These are phyloP conservation scores for Paecilomyces dactylethromorphus DNA, from an alignment of 2,329 filamentous ascomycete genomes.

Conservation along the genomic window DNA sequence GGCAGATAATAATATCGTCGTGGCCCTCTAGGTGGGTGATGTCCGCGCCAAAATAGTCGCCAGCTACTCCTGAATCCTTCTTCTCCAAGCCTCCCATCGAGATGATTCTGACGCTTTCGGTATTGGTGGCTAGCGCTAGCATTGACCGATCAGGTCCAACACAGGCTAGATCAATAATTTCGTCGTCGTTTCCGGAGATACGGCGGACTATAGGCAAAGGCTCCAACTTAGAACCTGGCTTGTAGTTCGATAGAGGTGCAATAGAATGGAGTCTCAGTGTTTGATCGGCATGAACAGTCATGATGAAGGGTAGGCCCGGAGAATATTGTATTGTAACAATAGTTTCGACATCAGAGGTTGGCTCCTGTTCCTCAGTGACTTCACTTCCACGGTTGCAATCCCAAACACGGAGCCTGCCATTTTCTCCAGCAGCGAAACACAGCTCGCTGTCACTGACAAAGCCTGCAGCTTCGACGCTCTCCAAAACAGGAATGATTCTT, in stretches of 20 bases:
- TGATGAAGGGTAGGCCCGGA: slow-evolving; percentile 59
- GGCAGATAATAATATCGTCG: slow-evolving; percentile 88
- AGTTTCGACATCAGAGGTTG: slow-evolving; percentile 53
- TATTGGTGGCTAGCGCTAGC: slow-evolving; percentile 87
- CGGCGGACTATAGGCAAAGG: slow-evolving; percentile 60
- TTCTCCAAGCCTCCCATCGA: slow-evolving; percentile 49
- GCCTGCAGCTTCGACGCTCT: slow-evolving; percentile 76
- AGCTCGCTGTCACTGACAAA: slow-evolving; percentile 66
- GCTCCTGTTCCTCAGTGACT: slow-evolving; percentile 66
- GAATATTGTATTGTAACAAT: slow-evolving; percentile 68
- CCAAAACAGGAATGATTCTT: slow-evolving; percentile 74
- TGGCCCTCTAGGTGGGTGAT: slow-evolving; percentile 81
- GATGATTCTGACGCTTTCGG: slow-evolving; percentile 84
- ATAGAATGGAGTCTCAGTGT: slow-evolving; percentile 69
- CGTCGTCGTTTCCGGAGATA: slow-evolving; percentile 94
- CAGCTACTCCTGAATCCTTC: slow-evolving; percentile 22
- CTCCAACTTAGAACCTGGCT: slow-evolving; percentile 43
- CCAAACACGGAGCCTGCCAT: slow-evolving; percentile 79
- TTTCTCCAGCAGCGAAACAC: slow-evolving; percentile 79
- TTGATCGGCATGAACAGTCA: slow-evolving; percentile 84
- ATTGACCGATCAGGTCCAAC: slow-evolving; percentile 72
- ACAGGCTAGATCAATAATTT: slow-evolving; percentile 91
- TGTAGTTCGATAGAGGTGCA: slow-evolving; percentile 27
- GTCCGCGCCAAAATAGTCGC: slow-evolving; percentile 79
- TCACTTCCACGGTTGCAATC: slow-evolving; percentile 69